A percentile compares a stretch with the other conserved stretches of the same genome.
These are phyloP conservation scores for Pseudocercospora fuligena DNA, from an alignment of 2,329 filamentous ascomycete genomes.

Conservation along the genomic window DNA sequence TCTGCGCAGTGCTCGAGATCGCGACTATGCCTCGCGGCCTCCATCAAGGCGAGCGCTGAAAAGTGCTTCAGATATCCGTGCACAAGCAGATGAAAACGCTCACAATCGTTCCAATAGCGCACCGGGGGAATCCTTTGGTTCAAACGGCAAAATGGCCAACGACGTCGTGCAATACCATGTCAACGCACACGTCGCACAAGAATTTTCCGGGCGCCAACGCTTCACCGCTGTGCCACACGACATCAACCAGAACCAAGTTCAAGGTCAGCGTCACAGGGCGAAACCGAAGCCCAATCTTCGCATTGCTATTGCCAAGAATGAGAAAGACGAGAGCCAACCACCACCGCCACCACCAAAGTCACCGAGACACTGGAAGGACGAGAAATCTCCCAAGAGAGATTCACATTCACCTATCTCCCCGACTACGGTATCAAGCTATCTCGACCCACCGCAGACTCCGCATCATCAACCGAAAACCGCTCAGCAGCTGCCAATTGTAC, in stretches of 20 bases:
- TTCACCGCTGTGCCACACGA: neutral
- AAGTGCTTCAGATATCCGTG: conserved; percentile 13
- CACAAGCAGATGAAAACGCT: conserved; percentile 13
- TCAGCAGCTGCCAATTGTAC: conserved; percentile 18
- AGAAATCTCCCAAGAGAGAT: conserved; percentile 1
- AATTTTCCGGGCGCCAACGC: neutral
- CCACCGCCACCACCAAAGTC: conserved; percentile 33
- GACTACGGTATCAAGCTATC: neutral
- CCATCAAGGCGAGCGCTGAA: conserved; percentile 3
- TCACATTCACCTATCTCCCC: conserved; percentile 12
- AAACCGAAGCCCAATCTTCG: conserved; percentile 28
- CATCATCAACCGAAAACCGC: conserved; percentile 6
- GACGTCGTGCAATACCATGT: neutral
- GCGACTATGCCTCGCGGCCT: conserved; percentile 8
- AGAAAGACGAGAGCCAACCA: conserved; percentile 14
- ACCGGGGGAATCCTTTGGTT: conserved; percentile 10
- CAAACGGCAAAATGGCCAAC: conserved; percentile 1
- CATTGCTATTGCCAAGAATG: conserved; percentile 20
- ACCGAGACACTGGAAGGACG: conserved; percentile 22
- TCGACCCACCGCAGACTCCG: conserved; percentile 12
- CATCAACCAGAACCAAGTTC: neutral
- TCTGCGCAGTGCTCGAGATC: conserved; percentile 16
- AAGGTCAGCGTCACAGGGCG: conserved; percentile 11
- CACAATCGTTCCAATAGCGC: conserved; percentile 19
- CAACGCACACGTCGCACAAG: neutral